Evolutionary conservation across 768 basidiomycete species (phyloP), one percentile per base, ranked within the genome.

Genomic region (Leccinum olivaceopallidum): DNA sequence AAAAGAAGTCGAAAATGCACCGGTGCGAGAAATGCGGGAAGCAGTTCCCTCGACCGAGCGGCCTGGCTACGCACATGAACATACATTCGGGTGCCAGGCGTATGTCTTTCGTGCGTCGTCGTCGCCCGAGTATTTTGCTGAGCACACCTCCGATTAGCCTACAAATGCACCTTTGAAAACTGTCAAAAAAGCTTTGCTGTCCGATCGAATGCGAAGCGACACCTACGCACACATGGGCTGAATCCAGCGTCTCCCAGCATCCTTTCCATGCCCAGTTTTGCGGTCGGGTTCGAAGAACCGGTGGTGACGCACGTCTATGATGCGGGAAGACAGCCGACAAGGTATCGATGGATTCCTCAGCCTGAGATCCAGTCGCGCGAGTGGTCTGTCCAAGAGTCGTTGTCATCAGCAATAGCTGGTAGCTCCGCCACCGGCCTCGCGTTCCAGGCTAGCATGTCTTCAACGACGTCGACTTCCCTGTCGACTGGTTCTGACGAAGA

Each of bases 161-260:
- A 63, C 36, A 73, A 73, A 39, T 93, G 90, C 67, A 80, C 75
- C 0, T 84, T 86, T 53, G 76, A 81, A 14, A 79, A 80, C 36
- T 93, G 91, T 69, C 73, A 76, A 32, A 87, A 88, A 68, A 81
- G 79, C 4, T 93, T 92, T 67, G 85, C 88, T 20, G 90, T 92
- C 18, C 84, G 88, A 13, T 92, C 90, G 8, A 93, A 93, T 65
- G 89, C 89, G 16, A 89, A 86, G 71, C 82, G 90, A 36, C 90
- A 93, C 67, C 79, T 90, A 39, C 86, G 88, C 50, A 91, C 88
- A 2, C 90, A 93, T 64, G 87, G 88, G 26, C 79, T 87, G 48
- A 67, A 69, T 59, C 71, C 70, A 14, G 64, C 71, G 13, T 59
- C 65, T 13, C 44, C 61, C n/a, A 69, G 59, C 16, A 14, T 54